Evolutionary conservation across 805 yeast species (phyloP), one percentile per base, ranked within the genome.

Genomic region (Candida rishiriensis): DNA sequence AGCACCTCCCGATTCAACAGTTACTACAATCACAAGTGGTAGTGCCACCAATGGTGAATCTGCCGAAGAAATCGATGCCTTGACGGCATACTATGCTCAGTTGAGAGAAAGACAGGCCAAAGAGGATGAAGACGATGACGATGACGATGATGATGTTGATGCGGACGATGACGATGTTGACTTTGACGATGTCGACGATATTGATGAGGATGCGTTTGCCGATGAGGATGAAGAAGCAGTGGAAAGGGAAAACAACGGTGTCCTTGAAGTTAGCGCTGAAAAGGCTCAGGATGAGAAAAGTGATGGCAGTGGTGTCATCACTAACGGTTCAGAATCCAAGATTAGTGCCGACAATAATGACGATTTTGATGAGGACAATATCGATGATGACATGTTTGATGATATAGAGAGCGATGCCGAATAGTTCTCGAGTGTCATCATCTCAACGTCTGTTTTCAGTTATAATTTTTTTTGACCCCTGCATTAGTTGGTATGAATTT

Each of bases 11-110:
- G 38, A 26, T 16, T 38, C 55, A 36, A 42, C 53, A 38, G 50
- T 59, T 40, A 51, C 43, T 21, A 21, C 26, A 4, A 21, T 7
- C 26, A 21, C 26, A 7, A 7, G 26, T 21, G 26, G 26, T 21
- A 21, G 26, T 7, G 26, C 7, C 7, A 21, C 26, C 26, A 21
- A 21, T 38, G 47, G 53, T 15, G 77, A 78, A 53, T 82, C 83
- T 44, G 70, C 75, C 53, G 85, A 82, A 60, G 82, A 83, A 32
- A 84, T 84, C 63, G 87, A 82, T 53, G 88, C 88, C 2, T 63
- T 81, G 54, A 74, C 79, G n/a, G 81, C 79, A 14, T 87, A 86
- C 59, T 87, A 87, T 59, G 88, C 88, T 10, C 81, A 83, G 53
- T 71, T 86, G 62, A 88, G 86, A 10, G 80, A 78, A 49, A 74